Percentiles rank a stretch among this genome's conserved stretches.
Conservation (phyloP, 192 early-diverging fungal species). For the Umbelopsis ramanniana region DNA sequence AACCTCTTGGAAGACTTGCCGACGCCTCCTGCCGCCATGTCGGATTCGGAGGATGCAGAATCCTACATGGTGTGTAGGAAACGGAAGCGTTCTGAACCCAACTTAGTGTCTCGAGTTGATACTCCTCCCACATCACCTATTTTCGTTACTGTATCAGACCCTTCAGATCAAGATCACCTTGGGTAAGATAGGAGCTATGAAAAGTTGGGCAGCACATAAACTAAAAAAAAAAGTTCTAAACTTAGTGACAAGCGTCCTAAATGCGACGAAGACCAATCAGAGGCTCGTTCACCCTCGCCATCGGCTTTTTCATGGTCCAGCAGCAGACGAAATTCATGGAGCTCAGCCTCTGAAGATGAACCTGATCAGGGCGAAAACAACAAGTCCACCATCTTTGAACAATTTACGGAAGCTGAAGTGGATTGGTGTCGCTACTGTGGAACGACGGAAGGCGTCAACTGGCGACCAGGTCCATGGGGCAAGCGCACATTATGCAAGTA, state of each 20-base stretch:
- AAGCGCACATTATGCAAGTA: slow-evolving; percentile 93
- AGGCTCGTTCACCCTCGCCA: slow-evolving; percentile 6
- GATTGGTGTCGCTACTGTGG: slow-evolving; percentile 96
- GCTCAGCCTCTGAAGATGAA: slow-evolving; percentile 16
- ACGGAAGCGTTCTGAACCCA: neutral
- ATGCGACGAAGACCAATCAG: neutral
- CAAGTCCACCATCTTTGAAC: slow-evolving; percentile 66
- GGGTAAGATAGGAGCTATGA: neutral
- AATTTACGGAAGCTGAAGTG: slow-evolving; percentile 61
- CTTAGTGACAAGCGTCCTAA: neutral
- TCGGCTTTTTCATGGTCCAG: slow-evolving; percentile 16
- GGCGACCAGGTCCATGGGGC: slow-evolving; percentile 94
- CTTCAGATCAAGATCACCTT: neutral
- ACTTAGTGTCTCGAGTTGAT: neutral
- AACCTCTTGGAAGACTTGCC: slow-evolving; percentile 1
- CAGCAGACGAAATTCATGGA: slow-evolving; percentile 6
- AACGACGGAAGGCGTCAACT: slow-evolving; percentile 85
- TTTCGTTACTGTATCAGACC: neutral
- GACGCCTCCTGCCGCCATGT: neutral
- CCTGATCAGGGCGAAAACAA: slow-evolving; percentile 34
- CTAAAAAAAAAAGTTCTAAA: neutral
- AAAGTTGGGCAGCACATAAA: neutral
- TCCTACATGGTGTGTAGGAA: neutral
- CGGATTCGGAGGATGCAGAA: neutral
- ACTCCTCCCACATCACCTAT: slow-evolving; percentile 7